Conservation (phyloP, 1,139 yeast genomes). For the Debaryomyces fabryi region DNA sequence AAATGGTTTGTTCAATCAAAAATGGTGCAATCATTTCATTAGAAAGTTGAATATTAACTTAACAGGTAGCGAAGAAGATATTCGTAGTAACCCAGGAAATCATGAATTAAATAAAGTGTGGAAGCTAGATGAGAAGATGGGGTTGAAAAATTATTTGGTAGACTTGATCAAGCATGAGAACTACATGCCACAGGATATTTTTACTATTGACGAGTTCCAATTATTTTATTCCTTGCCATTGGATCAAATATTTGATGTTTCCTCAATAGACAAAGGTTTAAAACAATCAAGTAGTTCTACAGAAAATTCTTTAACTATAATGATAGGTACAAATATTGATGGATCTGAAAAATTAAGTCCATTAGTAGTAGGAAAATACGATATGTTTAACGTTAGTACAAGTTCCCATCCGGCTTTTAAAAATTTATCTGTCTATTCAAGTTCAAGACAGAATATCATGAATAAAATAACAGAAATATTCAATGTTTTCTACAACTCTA, state of each 20-base stretch:
- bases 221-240: conserved; percentile 62
- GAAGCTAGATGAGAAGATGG: conserved; percentile 60
- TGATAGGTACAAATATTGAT: conserved; percentile 65
- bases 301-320: conserved; percentile 59
- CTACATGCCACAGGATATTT: conserved; percentile 55
- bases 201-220: conserved; percentile 64
- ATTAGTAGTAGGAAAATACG: conserved; percentile 61
- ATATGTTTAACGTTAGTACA: conserved; percentile 50
- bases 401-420: conserved; percentile 37
- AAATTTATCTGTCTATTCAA: conserved; percentile 20
- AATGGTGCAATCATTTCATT: conserved; percentile 66
- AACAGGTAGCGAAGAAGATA: conserved; percentile 48
- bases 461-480: conserved; percentile 55
- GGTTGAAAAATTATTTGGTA: conserved; percentile 38
- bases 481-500: conserved; percentile 59
- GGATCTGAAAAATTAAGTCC: conserved; percentile 67
- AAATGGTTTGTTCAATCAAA: conserved; percentile 62
- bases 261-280: conserved; percentile 49
- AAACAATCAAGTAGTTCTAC: conserved; percentile 49
- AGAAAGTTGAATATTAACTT: conserved; percentile 57
- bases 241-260: conserved; percentile 58
- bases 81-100: conserved; percentile 32
- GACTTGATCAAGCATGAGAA: conserved; percentile 33
- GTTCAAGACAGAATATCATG: conserved; percentile 31
- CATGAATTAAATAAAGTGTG: conserved; percentile 58